Conservation (phyloP, 129 eudicot genomes). For the Kitagawia praeruptora region DNA sequence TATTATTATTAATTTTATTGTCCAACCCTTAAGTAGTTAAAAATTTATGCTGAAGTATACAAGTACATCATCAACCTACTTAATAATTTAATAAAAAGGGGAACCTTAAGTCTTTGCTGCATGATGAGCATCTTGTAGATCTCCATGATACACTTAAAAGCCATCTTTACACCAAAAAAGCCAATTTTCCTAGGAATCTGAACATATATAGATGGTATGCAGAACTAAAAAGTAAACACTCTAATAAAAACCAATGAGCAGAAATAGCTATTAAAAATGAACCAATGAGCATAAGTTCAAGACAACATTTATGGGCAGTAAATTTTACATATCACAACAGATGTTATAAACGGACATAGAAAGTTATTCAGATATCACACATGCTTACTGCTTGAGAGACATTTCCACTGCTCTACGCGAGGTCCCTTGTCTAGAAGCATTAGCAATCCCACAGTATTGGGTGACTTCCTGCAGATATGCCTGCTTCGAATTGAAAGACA, state of each 20-base stretch:
- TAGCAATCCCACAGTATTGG: conserved; percentile 49
- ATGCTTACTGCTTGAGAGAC: conserved; percentile 38
- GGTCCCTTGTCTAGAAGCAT: conserved; percentile 63
- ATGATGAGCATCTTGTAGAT: background rate
- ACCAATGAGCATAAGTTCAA: background rate
- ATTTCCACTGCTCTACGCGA: conserved; percentile 45
- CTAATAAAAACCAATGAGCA: background rate
- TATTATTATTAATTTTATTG: background rate
- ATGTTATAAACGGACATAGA: background rate
- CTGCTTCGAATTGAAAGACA: background rate
- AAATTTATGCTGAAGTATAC: background rate
- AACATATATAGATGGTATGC: background rate
- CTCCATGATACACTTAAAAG: background rate
- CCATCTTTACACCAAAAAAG: background rate
- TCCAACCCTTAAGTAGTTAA: background rate
- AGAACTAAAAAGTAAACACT: background rate
- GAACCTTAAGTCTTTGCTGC: background rate
- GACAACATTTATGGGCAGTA: background rate
- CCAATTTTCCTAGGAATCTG: background rate
- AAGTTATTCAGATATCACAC: conserved; percentile 17
- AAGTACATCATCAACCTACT: background rate
- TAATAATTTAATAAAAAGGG: background rate
- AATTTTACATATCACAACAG: background rate
- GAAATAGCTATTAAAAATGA: background rate
- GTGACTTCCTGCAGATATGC: conserved; percentile 40